A percentile compares a stretch with the other conserved stretches of the same genome.
Evolutionary conservation across 108 stramenopile genomes (phyloP).

Genomic region (Schizochytrium sp.): DNA sequence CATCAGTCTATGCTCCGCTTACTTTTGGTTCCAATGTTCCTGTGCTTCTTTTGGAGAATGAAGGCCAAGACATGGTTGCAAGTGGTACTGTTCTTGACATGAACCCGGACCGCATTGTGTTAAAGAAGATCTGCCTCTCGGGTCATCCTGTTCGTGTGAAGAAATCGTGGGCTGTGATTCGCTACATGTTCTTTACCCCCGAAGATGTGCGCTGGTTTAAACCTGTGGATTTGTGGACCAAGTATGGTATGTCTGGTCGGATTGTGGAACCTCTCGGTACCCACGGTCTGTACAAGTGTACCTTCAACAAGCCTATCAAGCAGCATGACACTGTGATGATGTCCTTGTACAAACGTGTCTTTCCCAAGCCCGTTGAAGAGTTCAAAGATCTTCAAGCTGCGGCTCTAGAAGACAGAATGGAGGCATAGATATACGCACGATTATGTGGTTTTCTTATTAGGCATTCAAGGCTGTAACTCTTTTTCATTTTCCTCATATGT

Average conservation of each 20-base stretch:
- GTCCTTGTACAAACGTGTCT: constrained; percentile 96
- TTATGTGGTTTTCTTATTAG: too few relatives aligned
- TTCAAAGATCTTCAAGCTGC: constrained; percentile 55
- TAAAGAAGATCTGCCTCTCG: constrained; percentile 95
- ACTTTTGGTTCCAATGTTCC: constrained; percentile 89
- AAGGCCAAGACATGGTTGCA: constrained; percentile 80
- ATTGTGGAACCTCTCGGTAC: constrained; percentile 95
- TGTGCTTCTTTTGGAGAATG: constrained; percentile 70
- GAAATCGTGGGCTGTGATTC: constrained; percentile 94
- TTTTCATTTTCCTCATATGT: too few relatives aligned
- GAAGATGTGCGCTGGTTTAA: constrained; percentile 99
- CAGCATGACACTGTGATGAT: constrained; percentile 98
- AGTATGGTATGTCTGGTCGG: constrained; percentile 95
- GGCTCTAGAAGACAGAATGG: not conserved
- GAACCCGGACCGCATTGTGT: constrained; percentile 94
- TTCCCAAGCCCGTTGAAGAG: constrained; percentile 78
- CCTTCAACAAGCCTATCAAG: constrained; percentile 94
- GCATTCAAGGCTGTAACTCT: too few relatives aligned
- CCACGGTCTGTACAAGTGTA: constrained; percentile 98
- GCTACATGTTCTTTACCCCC: constrained; percentile 98
- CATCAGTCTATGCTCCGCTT: constrained; percentile 90
- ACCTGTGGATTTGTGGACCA: constrained; percentile 93
- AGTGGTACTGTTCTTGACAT: constrained; percentile 90
- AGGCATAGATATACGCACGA: not conserved
- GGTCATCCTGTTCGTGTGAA: constrained; percentile 96